Conservation (phyloP, 2,329 filamentous ascomycete species). For the Aspergillus hortae region DNA sequence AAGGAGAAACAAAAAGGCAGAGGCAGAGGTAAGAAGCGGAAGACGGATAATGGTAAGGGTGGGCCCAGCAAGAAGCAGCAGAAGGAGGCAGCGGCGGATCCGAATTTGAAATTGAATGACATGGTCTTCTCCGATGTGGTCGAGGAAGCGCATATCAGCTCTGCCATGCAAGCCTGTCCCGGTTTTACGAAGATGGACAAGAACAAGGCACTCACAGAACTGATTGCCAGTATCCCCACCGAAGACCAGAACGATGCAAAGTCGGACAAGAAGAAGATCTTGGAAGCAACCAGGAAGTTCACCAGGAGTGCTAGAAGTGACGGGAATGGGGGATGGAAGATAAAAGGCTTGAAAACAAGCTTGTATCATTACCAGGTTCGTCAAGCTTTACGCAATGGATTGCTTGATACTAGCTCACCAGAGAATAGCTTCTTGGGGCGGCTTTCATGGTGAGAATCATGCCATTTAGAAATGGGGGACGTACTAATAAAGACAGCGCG, state of each 20-base stretch:
- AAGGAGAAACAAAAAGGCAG: background rate
- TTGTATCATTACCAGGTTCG: slow-evolving; percentile 34
- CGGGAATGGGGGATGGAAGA: slow-evolving; percentile 28
- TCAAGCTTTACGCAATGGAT: too few relatives aligned
- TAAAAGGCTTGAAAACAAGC: slow-evolving; percentile 29
- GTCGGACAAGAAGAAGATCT: slow-evolving; percentile 22
- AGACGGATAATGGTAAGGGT: background rate
- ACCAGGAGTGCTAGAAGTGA: slow-evolving; percentile 21
- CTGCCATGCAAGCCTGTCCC: slow-evolving; percentile 16
- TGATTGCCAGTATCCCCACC: slow-evolving; percentile 29
- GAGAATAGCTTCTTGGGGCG: slow-evolving; percentile 28
- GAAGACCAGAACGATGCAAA: slow-evolving; percentile 19
- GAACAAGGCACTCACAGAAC: slow-evolving; percentile 27
- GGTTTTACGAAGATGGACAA: slow-evolving; percentile 21
- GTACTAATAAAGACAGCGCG: slow-evolving; percentile 17
- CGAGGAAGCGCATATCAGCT: slow-evolving; percentile 25
- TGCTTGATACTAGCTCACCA: background rate
- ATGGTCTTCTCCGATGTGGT: slow-evolving; percentile 21
- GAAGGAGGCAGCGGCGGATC: slow-evolving; percentile 1
- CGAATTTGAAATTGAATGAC: slow-evolving; percentile 16
- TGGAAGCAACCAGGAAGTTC: slow-evolving; percentile 29
- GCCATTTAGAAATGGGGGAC: background rate
- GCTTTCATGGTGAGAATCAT: slow-evolving; percentile 30
- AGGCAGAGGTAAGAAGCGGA: slow-evolving; percentile 1
- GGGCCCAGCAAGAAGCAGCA: slow-evolving; percentile 2